phyloP scores from a whole-genome alignment of 2,329 filamentous ascomycete species.

The Phialemoniopsis sp. region DNA sequence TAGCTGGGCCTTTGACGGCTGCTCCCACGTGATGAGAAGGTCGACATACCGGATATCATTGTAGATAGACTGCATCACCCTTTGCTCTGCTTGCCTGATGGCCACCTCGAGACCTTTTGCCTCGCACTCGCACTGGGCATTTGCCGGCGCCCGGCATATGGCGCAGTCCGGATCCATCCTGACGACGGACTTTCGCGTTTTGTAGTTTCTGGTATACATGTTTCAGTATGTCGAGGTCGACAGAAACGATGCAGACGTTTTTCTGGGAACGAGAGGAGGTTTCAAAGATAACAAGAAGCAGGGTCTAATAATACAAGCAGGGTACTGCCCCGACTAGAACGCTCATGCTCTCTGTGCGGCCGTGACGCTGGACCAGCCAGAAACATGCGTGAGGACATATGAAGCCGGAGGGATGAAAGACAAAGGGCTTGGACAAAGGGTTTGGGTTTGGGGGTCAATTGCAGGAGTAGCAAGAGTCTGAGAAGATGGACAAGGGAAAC shows the following conservation, averaged over 20 bases:
- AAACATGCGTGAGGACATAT: conserved; percentile 5
- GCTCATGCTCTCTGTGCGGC: too few species aligned
- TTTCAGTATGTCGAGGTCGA: conserved; percentile 12
- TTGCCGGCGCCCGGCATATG: conserved; percentile 59
- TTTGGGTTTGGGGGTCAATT: too few species aligned
- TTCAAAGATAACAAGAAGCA: conserved; percentile 12
- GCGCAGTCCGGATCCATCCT: conserved; percentile 69
- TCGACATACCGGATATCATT: conserved; percentile 56
- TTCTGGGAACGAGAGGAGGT: conserved; percentile 17
- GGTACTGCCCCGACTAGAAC: background rate
- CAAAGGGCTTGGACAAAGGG: conserved; percentile 8
- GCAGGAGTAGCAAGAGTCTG: conserved; percentile 3
- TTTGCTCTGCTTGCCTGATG: conserved; percentile 57
- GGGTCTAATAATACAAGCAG: conserved; percentile 17
- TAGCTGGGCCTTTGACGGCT: too few species aligned
- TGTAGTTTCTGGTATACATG: conserved; percentile 46
- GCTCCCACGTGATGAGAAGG: too few species aligned
- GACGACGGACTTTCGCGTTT: conserved; percentile 43
- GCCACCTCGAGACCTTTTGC: conserved; percentile 60
- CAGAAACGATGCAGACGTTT: conserved; percentile 11
- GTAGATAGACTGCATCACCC: conserved; percentile 60
- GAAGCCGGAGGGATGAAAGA: conserved; percentile 7
- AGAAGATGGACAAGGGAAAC: background rate
- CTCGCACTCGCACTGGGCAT: conserved; percentile 60
- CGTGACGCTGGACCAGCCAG: conserved; percentile 10